Conservation (phyloP, 257 asterid species). For the Echites panduratus region DNA sequence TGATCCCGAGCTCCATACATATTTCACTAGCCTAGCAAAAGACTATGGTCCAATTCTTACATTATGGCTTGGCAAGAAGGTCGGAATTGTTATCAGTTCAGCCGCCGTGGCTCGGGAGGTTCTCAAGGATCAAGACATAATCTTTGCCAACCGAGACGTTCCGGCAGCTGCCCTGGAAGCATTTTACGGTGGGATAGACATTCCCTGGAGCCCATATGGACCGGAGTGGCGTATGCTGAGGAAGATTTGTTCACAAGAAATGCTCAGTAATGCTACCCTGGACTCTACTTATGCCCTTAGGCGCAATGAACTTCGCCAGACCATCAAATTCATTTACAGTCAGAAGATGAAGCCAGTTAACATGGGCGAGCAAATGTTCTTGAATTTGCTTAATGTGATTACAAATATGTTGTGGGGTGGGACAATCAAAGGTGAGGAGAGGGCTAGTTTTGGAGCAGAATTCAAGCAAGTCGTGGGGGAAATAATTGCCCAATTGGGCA, state of each 20-base stretch:
- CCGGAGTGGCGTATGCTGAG: slow-evolving; percentile 76
- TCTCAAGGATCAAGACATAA: slow-evolving; percentile 55
- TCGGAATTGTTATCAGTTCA: slow-evolving; percentile 46
- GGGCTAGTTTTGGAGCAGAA: slow-evolving; percentile 52
- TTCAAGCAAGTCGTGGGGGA: slow-evolving; percentile 46
- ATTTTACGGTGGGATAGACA: slow-evolving; percentile 59
- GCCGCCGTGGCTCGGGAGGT: slow-evolving; percentile 51
- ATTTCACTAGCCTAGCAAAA: too few species aligned
- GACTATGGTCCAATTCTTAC: too few species aligned
- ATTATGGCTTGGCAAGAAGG: too few species aligned
- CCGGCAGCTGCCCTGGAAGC: slow-evolving; percentile 57
- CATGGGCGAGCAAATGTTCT: slow-evolving; percentile 60
- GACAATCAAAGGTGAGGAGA: slow-evolving; percentile 43
- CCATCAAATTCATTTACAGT: slow-evolving; percentile 29
- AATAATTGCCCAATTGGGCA: slow-evolving; percentile 46
- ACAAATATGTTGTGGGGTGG: slow-evolving; percentile 86
- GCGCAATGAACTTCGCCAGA: slow-evolving; percentile 41
- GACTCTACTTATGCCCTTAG: slow-evolving; percentile 53
- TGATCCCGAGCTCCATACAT: too few species aligned
- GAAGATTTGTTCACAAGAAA: slow-evolving; percentile 53
- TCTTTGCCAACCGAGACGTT: slow-evolving; percentile 66
- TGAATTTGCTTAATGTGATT: slow-evolving; percentile 62
- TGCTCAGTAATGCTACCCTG: slow-evolving; percentile 43
- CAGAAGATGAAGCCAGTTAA: slow-evolving; percentile 36
- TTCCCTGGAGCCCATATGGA: slow-evolving; percentile 67